Evolutionary conservation across 169 alveolate species (phyloP).

Genomic region (Blepharisma undulans): DNA sequence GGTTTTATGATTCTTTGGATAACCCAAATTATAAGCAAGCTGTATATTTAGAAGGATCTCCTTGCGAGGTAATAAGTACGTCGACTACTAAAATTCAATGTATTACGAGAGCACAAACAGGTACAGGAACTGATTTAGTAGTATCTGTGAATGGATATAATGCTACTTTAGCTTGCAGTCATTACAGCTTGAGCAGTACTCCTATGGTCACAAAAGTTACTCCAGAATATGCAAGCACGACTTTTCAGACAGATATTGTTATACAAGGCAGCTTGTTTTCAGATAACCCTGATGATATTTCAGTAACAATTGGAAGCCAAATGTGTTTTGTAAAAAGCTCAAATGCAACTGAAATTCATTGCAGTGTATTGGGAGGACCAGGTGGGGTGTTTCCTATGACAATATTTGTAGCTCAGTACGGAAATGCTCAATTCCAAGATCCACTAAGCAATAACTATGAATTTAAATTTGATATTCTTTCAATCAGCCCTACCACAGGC

Average conservation of each 20-base stretch:
- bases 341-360: background rate
- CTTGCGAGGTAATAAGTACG: background rate
- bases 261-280: background rate
- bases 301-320: background rate
- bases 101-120: background rate
- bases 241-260: background rate
- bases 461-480: background rate
- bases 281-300: background rate
- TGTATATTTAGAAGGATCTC: background rate
- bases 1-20: background rate
- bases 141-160: background rate
- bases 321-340: slow-evolving; percentile 1
- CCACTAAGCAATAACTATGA: background rate
- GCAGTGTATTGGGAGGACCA: slow-evolving; percentile 24
- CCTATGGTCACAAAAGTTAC: background rate
- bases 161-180: background rate
- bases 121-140: background rate
- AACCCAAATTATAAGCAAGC: background rate
- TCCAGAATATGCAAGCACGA: background rate
- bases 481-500: background rate
- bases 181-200: background rate
- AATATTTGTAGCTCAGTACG: background rate
- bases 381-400: background rate
- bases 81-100: background rate
- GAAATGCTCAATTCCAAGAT: background rate